Conservation (phyloP, 257 asterid genomes). For the Fraxinus pennsylvanica region DNA sequence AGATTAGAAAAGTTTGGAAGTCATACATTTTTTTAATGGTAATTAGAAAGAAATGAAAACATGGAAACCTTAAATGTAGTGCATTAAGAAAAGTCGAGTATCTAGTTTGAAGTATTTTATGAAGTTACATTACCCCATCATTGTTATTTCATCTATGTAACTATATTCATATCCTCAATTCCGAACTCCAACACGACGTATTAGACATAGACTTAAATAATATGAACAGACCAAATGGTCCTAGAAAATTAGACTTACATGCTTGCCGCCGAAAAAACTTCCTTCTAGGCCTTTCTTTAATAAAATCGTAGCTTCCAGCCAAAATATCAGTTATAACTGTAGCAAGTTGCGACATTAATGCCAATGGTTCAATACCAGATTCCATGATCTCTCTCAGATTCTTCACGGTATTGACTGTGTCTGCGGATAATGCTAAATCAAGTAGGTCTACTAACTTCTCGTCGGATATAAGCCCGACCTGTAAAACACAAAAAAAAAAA, state of each 20-base stretch:
- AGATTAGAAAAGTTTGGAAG: background rate
- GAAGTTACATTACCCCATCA: background rate
- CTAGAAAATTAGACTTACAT: constrained; percentile 48
- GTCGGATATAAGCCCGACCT: constrained; percentile 95
- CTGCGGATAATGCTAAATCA: constrained; percentile 94
- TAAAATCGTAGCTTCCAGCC: constrained; percentile 84
- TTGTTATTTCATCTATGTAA: background rate
- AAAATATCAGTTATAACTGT: constrained; percentile 92
- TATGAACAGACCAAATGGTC: constrained; percentile 12
- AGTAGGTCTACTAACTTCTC: constrained; percentile 93
- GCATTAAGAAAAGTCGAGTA: background rate
- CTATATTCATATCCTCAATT: background rate
- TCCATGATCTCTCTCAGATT: constrained; percentile 89
- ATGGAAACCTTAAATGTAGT: background rate
- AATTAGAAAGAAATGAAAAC: background rate
- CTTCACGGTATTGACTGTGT: constrained; percentile 93
- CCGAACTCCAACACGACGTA: background rate
- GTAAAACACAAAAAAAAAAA: constrained; percentile 17
- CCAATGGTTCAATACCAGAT: constrained; percentile 95
- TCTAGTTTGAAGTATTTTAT: background rate
- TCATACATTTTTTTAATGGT: background rate
- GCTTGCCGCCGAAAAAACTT: constrained; percentile 72
- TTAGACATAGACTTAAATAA: no score
- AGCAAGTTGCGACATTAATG: constrained; percentile 98
- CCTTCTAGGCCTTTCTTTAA: constrained; percentile 65